Conservation (phyloP, 306 rosid species). For the Carpinus viminea region DNA sequence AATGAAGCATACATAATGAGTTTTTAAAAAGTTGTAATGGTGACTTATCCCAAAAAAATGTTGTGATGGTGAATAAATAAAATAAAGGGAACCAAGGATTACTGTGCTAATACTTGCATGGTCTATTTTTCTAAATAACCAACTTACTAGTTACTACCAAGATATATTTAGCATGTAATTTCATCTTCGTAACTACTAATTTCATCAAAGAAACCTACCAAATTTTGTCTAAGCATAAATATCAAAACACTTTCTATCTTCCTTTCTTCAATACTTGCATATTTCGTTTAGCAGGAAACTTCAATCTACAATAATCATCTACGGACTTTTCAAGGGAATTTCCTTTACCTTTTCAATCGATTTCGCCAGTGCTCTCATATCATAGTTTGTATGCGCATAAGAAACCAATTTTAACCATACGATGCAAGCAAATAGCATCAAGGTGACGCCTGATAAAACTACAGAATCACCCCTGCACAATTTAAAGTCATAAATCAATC, state of each 20-base stretch:
- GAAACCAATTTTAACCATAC: constrained; percentile 92
- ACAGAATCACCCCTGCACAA: constrained; percentile 84
- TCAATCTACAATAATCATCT: constrained; percentile 13
- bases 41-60: not conserved
- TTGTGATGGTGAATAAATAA: not conserved
- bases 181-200: not conserved
- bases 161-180: not conserved
- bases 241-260: not conserved
- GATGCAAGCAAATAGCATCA: constrained; percentile 82
- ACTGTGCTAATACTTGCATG: not conserved
- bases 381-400: constrained; percentile 83
- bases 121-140: not conserved
- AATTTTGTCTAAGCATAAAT: not conserved
- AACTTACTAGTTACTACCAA: not conserved
- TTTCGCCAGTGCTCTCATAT: constrained; percentile 56
- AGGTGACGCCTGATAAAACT: constrained; percentile 69
- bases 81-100: not conserved
- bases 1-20: constrained; percentile 22
- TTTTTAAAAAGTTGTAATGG: constrained; percentile 10
- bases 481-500: constrained; percentile 14
- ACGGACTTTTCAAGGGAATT: constrained; percentile 24
- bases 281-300: constrained; percentile 1
- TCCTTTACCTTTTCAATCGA: constrained; percentile 67
- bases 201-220: not conserved
- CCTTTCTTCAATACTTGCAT: constrained; percentile 12